A percentile compares a stretch with the other conserved stretches of the same genome.
Evolutionary conservation across 345 rosid species (phyloP).

Genomic region (Noccaea caerulescens): DNA sequence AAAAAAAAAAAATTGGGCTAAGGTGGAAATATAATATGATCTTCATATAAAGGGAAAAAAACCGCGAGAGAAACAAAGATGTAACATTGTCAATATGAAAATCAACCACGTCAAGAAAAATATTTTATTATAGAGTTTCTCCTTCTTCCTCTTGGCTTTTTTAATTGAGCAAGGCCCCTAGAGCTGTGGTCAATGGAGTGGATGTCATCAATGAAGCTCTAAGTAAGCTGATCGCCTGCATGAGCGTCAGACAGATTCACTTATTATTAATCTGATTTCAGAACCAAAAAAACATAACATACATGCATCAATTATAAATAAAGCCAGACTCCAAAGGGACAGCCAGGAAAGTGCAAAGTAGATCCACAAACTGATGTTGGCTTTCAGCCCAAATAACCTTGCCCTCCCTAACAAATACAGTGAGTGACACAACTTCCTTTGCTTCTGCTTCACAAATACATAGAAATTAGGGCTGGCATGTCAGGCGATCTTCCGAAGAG

Average conservation of each 20-base stretch:
- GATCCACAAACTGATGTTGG: constrained; percentile 20
- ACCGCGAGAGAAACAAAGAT: too few species aligned
- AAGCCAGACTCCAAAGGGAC: constrained; percentile 15
- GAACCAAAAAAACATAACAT: background rate
- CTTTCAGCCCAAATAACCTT: constrained; percentile 11
- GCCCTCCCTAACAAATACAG: constrained; percentile 10
- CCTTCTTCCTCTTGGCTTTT: too few species aligned
- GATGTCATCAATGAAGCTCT: constrained; percentile 27
- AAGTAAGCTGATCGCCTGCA: constrained; percentile 16
- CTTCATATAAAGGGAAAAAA: too few species aligned
- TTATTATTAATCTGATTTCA: background rate
- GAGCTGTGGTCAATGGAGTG: background rate
- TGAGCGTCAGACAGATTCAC: background rate
- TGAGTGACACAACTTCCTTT: background rate
- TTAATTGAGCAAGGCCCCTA: background rate
- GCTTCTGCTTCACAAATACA: background rate
- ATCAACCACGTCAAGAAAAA: too few species aligned
- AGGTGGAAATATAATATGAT: background rate
- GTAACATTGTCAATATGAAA: too few species aligned
- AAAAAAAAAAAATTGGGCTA: too few species aligned
- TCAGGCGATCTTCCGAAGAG: constrained; percentile 9
- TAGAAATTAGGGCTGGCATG: background rate
- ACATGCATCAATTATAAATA: too few species aligned
- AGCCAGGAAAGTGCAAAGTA: constrained; percentile 10
- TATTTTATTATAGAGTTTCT: too few species aligned